These are phyloP conservation scores for Coprinopsis marcescibilis DNA, from an alignment of 768 basidiomycete genomes.

Conservation along the genomic window DNA sequence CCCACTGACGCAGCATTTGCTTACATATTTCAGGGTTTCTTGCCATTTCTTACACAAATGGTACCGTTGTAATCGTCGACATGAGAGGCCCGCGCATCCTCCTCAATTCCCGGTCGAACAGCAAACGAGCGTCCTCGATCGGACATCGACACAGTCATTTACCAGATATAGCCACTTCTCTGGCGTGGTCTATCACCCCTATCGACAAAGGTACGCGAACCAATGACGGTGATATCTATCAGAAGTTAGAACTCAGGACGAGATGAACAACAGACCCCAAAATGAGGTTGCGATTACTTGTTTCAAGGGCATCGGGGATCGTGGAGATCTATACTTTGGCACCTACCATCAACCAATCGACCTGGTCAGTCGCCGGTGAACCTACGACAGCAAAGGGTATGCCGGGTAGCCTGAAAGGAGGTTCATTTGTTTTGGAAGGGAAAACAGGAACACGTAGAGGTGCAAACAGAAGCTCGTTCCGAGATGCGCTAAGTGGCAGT, in stretches of 20 bases:
- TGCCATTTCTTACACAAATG: conserved; percentile 61
- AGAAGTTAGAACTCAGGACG: not conserved
- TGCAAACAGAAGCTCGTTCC: conserved; percentile 40
- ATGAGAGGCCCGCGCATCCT: conserved; percentile 71
- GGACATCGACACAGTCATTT: conserved; percentile 31
- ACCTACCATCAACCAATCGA: conserved; percentile 27
- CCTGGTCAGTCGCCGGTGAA: conserved; percentile 31
- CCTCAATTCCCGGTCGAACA: conserved; percentile 31
- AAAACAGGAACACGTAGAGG: conserved; percentile 41
- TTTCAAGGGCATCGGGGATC: conserved; percentile 50
- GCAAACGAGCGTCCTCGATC: conserved; percentile 29
- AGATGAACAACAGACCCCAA: conserved; percentile 39
- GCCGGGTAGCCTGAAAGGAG: conserved; percentile 38
- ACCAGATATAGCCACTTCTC: conserved; percentile 42
- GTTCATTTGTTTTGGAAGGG: conserved; percentile 49
- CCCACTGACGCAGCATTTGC: conserved; percentile 1
- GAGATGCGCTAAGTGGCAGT: conserved; percentile 26
- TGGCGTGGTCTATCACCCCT: conserved; percentile 65
- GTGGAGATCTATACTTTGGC: conserved; percentile 53
- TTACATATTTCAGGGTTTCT: conserved; percentile 54
- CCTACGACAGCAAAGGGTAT: conserved; percentile 33
- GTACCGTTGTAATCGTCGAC: conserved; percentile 59
- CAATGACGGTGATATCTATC: not conserved
- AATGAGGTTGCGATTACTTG: conserved; percentile 54
- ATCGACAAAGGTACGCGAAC: conserved; percentile 42